A percentile compares a stretch with the other conserved stretches of the same genome.
Evolutionary conservation across 2,329 filamentous ascomycete genomes (phyloP).

Genomic region (Arthrobotrys pseudoclavata): DNA sequence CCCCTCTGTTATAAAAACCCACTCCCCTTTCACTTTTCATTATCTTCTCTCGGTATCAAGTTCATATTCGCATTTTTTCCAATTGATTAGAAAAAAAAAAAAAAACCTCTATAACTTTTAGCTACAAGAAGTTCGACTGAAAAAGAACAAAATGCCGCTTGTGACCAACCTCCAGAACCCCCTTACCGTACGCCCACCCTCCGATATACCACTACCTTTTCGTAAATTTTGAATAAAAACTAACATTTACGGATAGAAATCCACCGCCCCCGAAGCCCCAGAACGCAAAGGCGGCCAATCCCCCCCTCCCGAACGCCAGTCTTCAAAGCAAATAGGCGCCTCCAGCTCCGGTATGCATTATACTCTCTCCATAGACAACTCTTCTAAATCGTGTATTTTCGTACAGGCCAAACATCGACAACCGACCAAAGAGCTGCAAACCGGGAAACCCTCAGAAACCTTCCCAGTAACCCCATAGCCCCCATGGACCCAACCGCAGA

Average conservation of each 20-base stretch:
- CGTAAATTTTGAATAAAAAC: background rate
- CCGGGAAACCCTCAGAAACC: conserved; percentile 40
- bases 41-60: too few species aligned
- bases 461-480: conserved; percentile 38
- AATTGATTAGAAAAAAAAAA: background rate
- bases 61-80: too few species aligned
- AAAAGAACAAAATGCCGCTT: conserved; percentile 46
- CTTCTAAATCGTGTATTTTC: too few species aligned
- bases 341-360: conserved; percentile 35
- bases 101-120: background rate
- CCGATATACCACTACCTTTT: too few species aligned
- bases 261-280: background rate
- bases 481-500: conserved; percentile 47
- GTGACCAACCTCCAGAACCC: conserved; percentile 57
- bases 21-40: background rate
- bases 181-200: conserved; percentile 34
- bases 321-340: conserved; percentile 37
- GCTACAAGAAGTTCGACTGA: too few species aligned
- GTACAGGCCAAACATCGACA: conserved; percentile 35
- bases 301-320: conserved; percentile 46
- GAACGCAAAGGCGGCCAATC: conserved; percentile 29
- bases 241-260: background rate
- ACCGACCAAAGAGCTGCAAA: conserved; percentile 32
- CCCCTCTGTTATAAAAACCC: conserved; percentile 36
- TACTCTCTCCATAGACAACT: background rate